A percentile compares a stretch with the other conserved stretches of the same genome.
phyloP scores from a whole-genome alignment of 75 land plant genomes.

The Cunninghamia lanceolata region DNA sequence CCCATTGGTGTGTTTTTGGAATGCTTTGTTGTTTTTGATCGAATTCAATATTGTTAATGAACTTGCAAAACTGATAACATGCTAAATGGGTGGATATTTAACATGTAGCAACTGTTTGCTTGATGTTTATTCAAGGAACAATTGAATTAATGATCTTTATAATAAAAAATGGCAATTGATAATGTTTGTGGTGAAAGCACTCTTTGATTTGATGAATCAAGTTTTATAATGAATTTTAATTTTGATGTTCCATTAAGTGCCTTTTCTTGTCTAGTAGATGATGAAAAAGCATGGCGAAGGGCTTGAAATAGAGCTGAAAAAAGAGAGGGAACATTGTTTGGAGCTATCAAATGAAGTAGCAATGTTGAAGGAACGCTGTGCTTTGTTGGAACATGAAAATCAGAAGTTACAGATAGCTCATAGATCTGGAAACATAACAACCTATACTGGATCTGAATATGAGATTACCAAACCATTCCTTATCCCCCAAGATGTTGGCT shows the following conservation, averaged over 20 bases:
- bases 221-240: background rate
- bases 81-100: background rate
- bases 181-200: background rate
- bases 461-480: background rate
- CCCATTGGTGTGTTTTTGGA: background rate
- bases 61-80: background rate
- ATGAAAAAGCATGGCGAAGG: background rate
- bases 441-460: background rate
- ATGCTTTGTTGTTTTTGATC: background rate
- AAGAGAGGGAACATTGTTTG: conserved; percentile 5
- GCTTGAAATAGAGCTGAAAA: conserved; percentile 3
- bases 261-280: background rate
- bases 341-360: background rate
- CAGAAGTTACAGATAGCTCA: background rate
- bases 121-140: background rate
- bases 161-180: background rate
- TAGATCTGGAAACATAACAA: background rate
- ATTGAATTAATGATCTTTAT: background rate
- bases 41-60: background rate
- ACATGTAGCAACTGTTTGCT: background rate
- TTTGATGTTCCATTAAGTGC: background rate
- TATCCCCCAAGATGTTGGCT: background rate
- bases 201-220: background rate
- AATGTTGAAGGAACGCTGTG: background rate
- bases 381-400: conserved; percentile 3